Percentiles rank a stretch among this genome's conserved stretches.
Evolutionary conservation across 352 stramenopile species (phyloP).

Genomic region (Pythium chondricola): DNA sequence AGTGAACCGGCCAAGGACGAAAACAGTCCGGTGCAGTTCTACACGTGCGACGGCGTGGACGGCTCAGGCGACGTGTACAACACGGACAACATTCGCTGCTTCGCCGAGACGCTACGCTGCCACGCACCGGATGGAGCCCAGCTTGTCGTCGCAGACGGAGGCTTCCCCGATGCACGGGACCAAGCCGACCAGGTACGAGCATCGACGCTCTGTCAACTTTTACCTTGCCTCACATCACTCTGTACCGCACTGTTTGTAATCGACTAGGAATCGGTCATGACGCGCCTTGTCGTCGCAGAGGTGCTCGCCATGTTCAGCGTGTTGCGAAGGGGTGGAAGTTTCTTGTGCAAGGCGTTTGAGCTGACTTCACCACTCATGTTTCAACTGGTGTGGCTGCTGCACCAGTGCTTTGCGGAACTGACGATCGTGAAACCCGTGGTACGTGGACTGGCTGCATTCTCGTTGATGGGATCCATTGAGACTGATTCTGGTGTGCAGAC

Average conservation of each 20-base stretch:
- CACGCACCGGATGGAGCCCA: conserved; percentile 33
- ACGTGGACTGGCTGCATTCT: not conserved
- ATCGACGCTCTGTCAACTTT: too few species aligned
- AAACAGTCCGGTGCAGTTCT: conserved; percentile 12
- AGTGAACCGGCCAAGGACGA: conserved; percentile 17
- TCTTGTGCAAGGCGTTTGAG: conserved; percentile 82
- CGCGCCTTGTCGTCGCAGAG: conserved; percentile 50
- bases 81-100: conserved; percentile 45
- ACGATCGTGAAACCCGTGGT: conserved; percentile 68
- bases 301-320: conserved; percentile 51
- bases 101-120: conserved; percentile 31
- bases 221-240: too few species aligned
- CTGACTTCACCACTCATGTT: conserved; percentile 51
- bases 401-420: conserved; percentile 53
- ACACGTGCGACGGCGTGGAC: conserved; percentile 60
- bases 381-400: conserved; percentile 55
- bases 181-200: conserved; percentile 53
- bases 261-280: conserved; percentile 66
- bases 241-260: too few species aligned
- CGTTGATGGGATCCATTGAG: not conserved
- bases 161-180: conserved; percentile 62
- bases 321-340: conserved; percentile 37
- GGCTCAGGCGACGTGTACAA: conserved; percentile 65
- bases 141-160: conserved; percentile 65
- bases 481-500: conserved; percentile 27